A percentile compares a stretch with the other conserved stretches of the same genome.
phyloP scores from a whole-genome alignment of 305 asterid genomes.

The Stenogyne calaminthoides region DNA sequence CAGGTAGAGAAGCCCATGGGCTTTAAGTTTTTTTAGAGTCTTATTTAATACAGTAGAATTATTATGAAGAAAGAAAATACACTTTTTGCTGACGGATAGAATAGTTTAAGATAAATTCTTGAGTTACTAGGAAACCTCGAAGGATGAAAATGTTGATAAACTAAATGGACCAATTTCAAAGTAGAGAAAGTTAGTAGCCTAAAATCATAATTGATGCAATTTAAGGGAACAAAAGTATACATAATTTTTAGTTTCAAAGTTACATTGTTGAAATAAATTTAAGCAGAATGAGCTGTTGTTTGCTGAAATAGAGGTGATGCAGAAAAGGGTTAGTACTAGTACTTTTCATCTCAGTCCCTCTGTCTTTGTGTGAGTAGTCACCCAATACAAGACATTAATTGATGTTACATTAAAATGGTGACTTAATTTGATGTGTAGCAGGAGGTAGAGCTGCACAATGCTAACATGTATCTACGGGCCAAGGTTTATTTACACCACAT shows the following conservation, averaged over 20 bases:
- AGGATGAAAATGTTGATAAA: too few species aligned
- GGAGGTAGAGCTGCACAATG: constrained; percentile 89
- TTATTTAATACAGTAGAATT: too few species aligned
- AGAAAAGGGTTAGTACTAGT: constrained; percentile 68
- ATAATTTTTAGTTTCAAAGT: not conserved
- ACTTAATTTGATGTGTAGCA: constrained; percentile 30
- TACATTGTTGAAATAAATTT: not conserved
- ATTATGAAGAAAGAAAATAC: too few species aligned
- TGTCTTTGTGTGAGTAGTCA: not conserved
- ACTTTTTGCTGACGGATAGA: too few species aligned
- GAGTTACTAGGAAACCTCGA: too few species aligned
- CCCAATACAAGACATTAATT: not conserved
- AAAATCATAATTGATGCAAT: too few species aligned
- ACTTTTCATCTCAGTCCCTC: not conserved
- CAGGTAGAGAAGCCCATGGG: too few species aligned
- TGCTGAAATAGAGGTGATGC: constrained; percentile 93
- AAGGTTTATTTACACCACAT: constrained; percentile 48
- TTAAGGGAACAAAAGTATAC: too few species aligned
- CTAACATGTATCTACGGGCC: constrained; percentile 82
- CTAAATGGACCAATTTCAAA: too few species aligned
- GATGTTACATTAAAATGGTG: not conserved
- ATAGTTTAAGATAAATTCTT: too few species aligned
- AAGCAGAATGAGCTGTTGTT: constrained; percentile 78
- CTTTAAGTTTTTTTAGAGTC: too few species aligned
- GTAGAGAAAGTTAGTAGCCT: too few species aligned